These are phyloP conservation scores for Pelargonium myrrhifolium DNA, from an alignment of 441 rosid genomes.

Conservation along the genomic window DNA sequence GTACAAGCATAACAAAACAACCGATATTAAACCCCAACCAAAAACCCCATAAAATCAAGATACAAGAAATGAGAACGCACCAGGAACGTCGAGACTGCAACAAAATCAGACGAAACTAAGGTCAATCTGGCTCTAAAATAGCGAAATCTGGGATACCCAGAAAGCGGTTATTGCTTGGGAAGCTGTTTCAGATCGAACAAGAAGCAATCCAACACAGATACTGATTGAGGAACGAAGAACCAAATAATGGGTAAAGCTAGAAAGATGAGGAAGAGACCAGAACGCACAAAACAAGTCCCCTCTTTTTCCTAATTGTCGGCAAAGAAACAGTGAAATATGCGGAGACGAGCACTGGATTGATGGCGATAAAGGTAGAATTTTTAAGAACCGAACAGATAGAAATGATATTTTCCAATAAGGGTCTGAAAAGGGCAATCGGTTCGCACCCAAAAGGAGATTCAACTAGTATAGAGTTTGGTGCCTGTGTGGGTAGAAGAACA, in stretches of 20 bases:
- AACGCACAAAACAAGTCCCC: slow-evolving; percentile 8
- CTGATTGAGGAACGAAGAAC: slow-evolving; percentile 1
- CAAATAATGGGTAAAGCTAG: slow-evolving; percentile 8
- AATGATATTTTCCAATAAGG: neutral
- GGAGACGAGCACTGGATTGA: slow-evolving; percentile 13
- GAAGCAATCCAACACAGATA: slow-evolving; percentile 1
- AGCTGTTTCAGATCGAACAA: neutral
- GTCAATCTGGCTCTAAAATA: neutral
- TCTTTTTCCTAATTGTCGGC: slow-evolving; percentile 12
- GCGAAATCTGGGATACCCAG: slow-evolving; percentile 1
- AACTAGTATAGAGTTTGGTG: slow-evolving; percentile 13
- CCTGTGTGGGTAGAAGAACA: slow-evolving; percentile 9
- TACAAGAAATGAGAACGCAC: neutral
- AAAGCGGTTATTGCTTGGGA: neutral
- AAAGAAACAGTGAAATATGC: slow-evolving; percentile 3
- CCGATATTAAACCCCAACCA: neutral
- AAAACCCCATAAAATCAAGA: neutral
- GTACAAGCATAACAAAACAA: neutral
- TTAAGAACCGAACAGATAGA: neutral
- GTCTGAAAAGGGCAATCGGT: neutral
- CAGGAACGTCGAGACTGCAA: neutral
- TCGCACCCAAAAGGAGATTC: neutral
- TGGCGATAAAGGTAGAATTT: neutral
- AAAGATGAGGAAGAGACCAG: slow-evolving; percentile 12
- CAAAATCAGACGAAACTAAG: neutral